Conservation (phyloP, 306 rosid genomes). For the Ormosia emarginata region DNA sequence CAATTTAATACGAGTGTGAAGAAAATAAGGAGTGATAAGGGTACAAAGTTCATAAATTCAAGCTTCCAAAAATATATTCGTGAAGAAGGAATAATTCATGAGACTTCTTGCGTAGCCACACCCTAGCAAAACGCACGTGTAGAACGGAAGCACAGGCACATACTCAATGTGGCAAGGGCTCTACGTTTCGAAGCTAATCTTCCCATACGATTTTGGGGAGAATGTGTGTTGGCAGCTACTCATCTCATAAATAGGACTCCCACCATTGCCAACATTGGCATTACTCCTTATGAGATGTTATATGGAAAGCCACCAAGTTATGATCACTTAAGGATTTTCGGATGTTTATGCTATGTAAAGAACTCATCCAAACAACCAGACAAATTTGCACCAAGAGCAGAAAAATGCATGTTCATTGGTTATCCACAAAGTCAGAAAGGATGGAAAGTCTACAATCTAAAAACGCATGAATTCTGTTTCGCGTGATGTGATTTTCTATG, state of each 20-base stretch:
- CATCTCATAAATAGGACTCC: no score
- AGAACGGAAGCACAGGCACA: background rate
- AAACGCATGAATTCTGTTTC: background rate
- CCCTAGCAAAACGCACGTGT: background rate
- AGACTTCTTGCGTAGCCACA: background rate
- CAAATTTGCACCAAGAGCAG: no score
- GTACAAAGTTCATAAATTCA: no score
- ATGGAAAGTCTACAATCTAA: background rate
- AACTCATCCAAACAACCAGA: no score
- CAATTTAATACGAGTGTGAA: background rate
- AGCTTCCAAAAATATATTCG: no score
- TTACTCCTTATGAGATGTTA: no score
- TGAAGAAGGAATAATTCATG: background rate
- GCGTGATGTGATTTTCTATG: no score
- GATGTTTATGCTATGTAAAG: no score
- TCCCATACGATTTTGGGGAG: background rate
- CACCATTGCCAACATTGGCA: no score
- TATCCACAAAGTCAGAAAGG: background rate
- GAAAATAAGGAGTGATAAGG: no score
- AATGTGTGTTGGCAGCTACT: background rate
- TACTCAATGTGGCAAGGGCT: background rate
- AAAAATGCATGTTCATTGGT: background rate
- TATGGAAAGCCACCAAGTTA: no score
- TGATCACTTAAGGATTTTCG: no score
- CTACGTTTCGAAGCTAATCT: background rate